Evolutionary conservation across 148 eudicot genomes (phyloP), one percentile per base, ranked within the genome.

Genomic region (Agrostemma githago): DNA sequence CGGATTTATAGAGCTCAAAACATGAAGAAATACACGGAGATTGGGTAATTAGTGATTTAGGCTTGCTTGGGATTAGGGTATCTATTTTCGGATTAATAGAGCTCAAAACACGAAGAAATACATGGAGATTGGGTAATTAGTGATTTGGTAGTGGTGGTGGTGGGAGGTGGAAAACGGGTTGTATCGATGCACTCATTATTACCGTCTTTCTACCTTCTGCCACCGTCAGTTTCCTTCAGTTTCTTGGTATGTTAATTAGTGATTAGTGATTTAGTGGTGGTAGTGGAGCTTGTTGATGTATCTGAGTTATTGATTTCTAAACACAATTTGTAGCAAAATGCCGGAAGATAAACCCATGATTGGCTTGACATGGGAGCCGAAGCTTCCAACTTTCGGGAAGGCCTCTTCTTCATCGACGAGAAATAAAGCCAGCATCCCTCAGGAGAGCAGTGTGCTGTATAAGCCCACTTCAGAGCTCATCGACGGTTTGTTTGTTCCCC

Each of bases 341-440:
- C 44, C 81, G 7, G 88, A 60, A 64, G 76, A 34, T 26, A 85
- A 83, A 79, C 76, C 86, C 9, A 73, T 77, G 40, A 84, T 88
- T 3, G 97, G 97, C 34, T 81, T 93, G 9, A 84, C 87, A 74
- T 93, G 98, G 98, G 87, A 89, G 48, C 98, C 98, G 1, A 88
- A 88, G 73, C 82, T 91, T 26, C 86, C 88, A 34, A 40, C 82
- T 7, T 48, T 81, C 5, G 59, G 46, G 41, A 39, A 66, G 10
- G 41, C 77, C n/a, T 68, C 75, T 12, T 75, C 82, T 12, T 75
- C 82, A 37, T 79, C 80, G 0, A 76, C 79, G 0, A 37, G 37
- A 14, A 51, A 60, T 57, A 78, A 80, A 51, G 38, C 56, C 62
- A 56, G 34, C 64, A 5, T 48, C 61, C 17, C 66, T 48, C 26